Evolutionary conservation across 2,329 filamentous ascomycete species (phyloP), one percentile per base, ranked within the genome.

Genomic region (Penicillium sp.): DNA sequence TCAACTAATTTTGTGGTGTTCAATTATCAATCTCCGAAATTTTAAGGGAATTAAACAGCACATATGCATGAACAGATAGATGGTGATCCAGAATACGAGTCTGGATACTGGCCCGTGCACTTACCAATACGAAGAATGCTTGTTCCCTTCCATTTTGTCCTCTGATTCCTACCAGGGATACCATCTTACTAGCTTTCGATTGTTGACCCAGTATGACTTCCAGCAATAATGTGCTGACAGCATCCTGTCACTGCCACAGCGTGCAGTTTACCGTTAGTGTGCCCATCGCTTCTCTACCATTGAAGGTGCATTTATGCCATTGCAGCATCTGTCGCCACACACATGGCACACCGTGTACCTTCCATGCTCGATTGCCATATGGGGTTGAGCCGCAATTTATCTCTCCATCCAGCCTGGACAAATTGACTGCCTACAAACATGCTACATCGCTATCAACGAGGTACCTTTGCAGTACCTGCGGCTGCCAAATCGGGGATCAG

Each of bases 391-490:
- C 61, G 0, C 33, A 63, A 6, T 70, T 69, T 35, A 59, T 66
- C 11, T 51, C 53, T 1, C 64, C 65, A 3, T 70, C 67, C 9
- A 53, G 49, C 40, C 45, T 55, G 2, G 48, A 55, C 4, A 55
- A 58, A 3, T 37, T 68, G 9, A 68, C 67, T 12, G 5, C 23
- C 4, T 79, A 75, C 50, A 40, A 61, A 2, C 73, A 70, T 35
- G 68, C 72, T 0, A 55, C 66, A 4, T 55, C 58, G 4, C 54
- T 58, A 5, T 61, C 70, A 14, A 72, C 60, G 23, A 59, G 69
- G 5, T 75, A 73, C 56, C 77, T 77, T 58, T 81, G 79, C 60
- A 66, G 65, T 6, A 77, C 68, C 7, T 81, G 79, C 54, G 78
- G 78, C 11, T 74, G 73, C 23, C 73, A 75, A 9, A 59, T 70